Percentiles rank a stretch among this genome's conserved stretches.
Evolutionary conservation across 2,329 filamentous ascomycete species (phyloP).

Genomic region (Helotiales sp.): DNA sequence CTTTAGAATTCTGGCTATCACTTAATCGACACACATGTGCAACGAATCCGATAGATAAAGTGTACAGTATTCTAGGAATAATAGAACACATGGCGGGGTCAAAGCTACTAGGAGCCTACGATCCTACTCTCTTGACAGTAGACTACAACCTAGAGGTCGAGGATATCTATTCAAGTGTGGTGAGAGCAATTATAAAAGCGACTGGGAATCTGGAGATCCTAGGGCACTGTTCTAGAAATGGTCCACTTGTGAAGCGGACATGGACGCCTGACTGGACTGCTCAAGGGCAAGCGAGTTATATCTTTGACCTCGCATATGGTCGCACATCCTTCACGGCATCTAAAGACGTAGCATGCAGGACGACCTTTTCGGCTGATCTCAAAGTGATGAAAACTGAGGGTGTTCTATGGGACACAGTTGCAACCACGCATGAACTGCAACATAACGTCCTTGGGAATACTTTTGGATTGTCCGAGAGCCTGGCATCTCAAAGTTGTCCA

Average conservation of each 20-base stretch:
- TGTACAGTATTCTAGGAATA: neutral
- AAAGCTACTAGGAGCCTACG: neutral
- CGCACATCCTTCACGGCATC: neutral
- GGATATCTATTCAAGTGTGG: neutral
- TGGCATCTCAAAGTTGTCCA: too few species aligned
- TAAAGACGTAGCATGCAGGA: neutral
- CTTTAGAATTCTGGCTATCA: too few species aligned
- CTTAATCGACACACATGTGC: too few species aligned
- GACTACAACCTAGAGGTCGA: neutral
- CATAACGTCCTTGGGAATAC: neutral
- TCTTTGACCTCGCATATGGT: neutral
- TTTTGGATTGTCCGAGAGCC: too few species aligned
- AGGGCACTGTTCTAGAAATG: neutral
- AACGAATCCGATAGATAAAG: too few species aligned
- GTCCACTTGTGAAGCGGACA: neutral
- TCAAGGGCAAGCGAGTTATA: neutral
- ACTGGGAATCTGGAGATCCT: neutral
- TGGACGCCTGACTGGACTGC: neutral
- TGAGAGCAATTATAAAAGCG: neutral
- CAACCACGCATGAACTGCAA: neutral
- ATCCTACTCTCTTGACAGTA: neutral
- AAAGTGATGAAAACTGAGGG: neutral
- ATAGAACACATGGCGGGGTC: neutral
- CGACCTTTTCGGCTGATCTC: neutral
- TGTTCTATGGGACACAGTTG: neutral